Conservation (phyloP, 306 rosid species). For the Canavalia gladiata region DNA sequence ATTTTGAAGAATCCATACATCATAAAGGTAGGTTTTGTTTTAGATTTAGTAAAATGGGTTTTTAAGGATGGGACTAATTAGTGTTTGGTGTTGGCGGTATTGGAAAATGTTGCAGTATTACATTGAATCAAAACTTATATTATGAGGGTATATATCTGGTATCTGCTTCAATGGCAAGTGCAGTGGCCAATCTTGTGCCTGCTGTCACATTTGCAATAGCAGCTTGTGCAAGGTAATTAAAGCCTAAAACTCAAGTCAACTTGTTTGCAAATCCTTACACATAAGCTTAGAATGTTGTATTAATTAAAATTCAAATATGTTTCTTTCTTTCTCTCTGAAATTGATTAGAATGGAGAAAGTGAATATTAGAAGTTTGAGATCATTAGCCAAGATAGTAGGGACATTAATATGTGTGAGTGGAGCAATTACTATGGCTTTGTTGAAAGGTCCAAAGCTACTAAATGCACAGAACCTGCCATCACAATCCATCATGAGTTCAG, state of each 20-base stretch:
- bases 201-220: conserved; percentile 70
- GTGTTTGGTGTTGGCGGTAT: not conserved
- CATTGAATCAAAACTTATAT: conserved; percentile 56
- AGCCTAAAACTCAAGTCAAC: not conserved
- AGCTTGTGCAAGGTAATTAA: conserved; percentile 53
- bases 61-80: not conserved
- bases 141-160: conserved; percentile 62
- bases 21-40: too few species aligned
- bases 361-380: conserved; percentile 57
- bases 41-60: not conserved
- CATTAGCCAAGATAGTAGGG: conserved; percentile 61
- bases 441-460: conserved; percentile 67
- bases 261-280: not conserved
- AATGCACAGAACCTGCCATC: conserved; percentile 37
- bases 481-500: conserved; percentile 17
- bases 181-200: conserved; percentile 64
- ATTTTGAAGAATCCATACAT: too few species aligned
- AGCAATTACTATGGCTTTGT: conserved; percentile 62
- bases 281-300: too few species aligned
- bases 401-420: conserved; percentile 64
- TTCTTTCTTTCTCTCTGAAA: not conserved
- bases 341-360: conserved; percentile 58
- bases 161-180: conserved; percentile 60
- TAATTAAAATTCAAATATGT: too few species aligned
- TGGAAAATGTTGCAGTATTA: conserved; percentile 45